phyloP scores from a whole-genome alignment of 2,329 filamentous ascomycete species.

The Cercospora beticola region DNA sequence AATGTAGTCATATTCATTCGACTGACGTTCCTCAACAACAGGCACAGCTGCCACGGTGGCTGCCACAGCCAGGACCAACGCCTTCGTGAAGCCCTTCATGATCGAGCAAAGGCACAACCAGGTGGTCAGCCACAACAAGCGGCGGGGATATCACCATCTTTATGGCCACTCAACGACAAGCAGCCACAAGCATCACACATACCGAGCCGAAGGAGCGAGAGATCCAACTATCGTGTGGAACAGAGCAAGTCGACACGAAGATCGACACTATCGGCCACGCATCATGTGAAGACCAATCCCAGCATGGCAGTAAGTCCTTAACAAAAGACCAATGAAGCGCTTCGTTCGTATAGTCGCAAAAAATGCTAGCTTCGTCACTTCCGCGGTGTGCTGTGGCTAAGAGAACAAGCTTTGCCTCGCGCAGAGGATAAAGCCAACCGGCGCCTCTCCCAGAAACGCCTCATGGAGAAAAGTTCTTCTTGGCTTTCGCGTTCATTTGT shows the following conservation, averaged over 20 bases:
- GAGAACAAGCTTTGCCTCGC: slow-evolving; percentile 1
- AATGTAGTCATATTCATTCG: slow-evolving; percentile 48
- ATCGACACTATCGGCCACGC: background rate
- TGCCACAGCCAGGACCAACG: slow-evolving; percentile 10
- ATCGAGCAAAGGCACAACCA: background rate
- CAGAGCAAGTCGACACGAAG: background rate
- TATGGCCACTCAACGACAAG: background rate
- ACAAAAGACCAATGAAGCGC: background rate
- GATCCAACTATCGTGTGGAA: background rate
- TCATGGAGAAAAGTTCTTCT: background rate
- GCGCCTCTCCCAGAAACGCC: background rate
- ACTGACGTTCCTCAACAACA: slow-evolving; percentile 12
- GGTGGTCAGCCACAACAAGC: background rate
- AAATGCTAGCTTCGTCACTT: background rate
- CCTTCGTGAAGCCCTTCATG: slow-evolving; percentile 5
- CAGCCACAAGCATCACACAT: background rate
- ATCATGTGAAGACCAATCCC: background rate
- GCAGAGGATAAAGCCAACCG: background rate
- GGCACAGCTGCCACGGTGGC: slow-evolving; percentile 12
- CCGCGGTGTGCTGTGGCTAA: background rate
- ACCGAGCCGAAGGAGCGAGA: background rate
- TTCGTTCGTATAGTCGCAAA: background rate
- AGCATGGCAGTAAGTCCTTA: background rate
- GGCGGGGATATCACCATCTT: background rate
- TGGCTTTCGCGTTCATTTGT: slow-evolving; percentile 1